Base-by-base conservation (phyloP, 306 rosid species). In the Cicer cuneatum region DNA sequence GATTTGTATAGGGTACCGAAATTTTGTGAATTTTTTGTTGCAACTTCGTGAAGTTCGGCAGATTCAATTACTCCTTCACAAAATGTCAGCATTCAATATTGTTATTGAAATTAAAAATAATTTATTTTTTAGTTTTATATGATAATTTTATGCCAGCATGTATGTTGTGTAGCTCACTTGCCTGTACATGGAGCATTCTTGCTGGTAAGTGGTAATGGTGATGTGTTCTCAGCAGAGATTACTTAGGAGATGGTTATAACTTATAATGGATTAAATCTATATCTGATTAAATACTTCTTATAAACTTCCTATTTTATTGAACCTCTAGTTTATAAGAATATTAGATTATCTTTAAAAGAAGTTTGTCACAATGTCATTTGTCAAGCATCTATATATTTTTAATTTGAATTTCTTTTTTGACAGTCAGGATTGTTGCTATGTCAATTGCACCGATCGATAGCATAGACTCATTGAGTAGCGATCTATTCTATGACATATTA, bases 401-500 rank as follows among this genome's bases (percentile, higher is more conserved):
- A 2, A 70, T 71, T 71, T 71, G 53, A 62, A 41, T 74, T 71
- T 79, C 71, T 62, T 77, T 63, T 78, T 66, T 78, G 85, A 76
- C 89, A 75, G 80, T 48, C 56, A 77, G 83, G 54, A 58, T 60
- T 47, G 66, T 58, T 19, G 57, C 78, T 7, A 86, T 78, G 85
- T 72, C 90, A 56, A 78, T 85, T 72, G 87, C 89, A 75, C 87
- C 84, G 13, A 69, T 70, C 15, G 91, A 86, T 76, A 85, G 82
- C 51, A 83, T 87, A 64, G 73, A 86, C 53, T 85, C 97, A 2
- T 70, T 93, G 81, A 93, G 66, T 84, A 85, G 84, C 12, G 98
- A 93, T 80, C 85, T 93, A 80, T 93, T 83, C 86, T 93, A 90
- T 6, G 92, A 93, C 77, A 86, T 93, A 84, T 81, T 93, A 68